A percentile compares a stretch with the other conserved stretches of the same genome.
phyloP scores from a whole-genome alignment of 371 early-diverging fungal genomes.

The Actinomucor elegans region DNA sequence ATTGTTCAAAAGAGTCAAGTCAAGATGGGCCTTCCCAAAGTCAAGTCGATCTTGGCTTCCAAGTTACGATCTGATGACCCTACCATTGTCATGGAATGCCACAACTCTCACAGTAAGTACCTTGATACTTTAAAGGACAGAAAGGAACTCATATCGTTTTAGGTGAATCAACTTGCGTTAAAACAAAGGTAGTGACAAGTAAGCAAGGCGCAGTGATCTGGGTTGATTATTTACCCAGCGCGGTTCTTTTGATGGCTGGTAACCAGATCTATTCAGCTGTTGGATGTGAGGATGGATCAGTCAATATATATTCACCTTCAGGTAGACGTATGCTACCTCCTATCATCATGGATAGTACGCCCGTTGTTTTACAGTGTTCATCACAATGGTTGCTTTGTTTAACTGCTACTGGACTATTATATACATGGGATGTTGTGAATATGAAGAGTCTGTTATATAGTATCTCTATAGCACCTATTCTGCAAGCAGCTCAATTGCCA shows the following conservation, averaged over 20 bases:
- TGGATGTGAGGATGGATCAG: conserved; percentile 69
- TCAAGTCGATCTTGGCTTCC: conserved; percentile 44
- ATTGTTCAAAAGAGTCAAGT: conserved; percentile 49
- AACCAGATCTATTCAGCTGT: conserved; percentile 58
- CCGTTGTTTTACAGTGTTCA: conserved; percentile 58
- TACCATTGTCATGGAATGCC: conserved; percentile 50
- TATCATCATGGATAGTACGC: conserved; percentile 66
- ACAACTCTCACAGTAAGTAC: conserved; percentile 36
- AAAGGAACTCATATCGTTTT: background rate
- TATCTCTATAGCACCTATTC: conserved; percentile 60
- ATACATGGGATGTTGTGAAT: conserved; percentile 67
- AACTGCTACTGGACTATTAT: conserved; percentile 61
- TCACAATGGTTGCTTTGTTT: conserved; percentile 65
- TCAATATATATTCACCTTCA: conserved; percentile 66
- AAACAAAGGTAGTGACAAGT: conserved; percentile 47
- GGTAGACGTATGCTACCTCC: conserved; percentile 74
- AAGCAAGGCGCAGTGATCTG: conserved; percentile 52
- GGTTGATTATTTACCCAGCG: conserved; percentile 61
- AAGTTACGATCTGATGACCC: conserved; percentile 27
- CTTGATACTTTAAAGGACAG: background rate
- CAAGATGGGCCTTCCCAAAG: conserved; percentile 53
- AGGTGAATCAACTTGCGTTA: conserved; percentile 5
- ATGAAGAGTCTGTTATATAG: conserved; percentile 45
- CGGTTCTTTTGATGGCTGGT: conserved; percentile 63
- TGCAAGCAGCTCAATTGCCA: conserved; percentile 43